Conservation (phyloP, 2,329 filamentous ascomycete genomes). For the Ceratocystis colombiana region DNA sequence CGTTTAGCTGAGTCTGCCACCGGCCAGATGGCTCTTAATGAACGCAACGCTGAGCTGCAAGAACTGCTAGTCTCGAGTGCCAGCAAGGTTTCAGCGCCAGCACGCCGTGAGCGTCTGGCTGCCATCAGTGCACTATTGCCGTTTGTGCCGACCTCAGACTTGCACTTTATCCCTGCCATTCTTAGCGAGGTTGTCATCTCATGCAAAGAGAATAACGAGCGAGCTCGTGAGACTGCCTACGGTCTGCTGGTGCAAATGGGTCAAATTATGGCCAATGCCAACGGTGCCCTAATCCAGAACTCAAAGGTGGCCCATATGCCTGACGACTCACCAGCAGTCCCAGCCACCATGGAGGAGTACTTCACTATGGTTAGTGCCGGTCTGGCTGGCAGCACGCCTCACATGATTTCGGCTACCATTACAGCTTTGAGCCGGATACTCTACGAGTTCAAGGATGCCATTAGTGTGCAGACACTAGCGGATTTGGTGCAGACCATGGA, state of each 20-base stretch:
- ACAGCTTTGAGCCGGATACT: constrained; percentile 88
- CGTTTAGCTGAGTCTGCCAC: constrained; percentile 71
- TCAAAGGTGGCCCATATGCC: constrained; percentile 82
- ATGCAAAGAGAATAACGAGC: constrained; percentile 96
- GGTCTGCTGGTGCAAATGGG: constrained; percentile 84
- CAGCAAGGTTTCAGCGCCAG: constrained; percentile 77
- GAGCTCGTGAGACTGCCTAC: constrained; percentile 79
- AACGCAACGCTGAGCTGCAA: constrained; percentile 71
- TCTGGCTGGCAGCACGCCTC: constrained; percentile 80
- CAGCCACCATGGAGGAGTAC: constrained; percentile 83
- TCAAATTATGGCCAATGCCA: constrained; percentile 57
- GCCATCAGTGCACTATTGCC: constrained; percentile 74
- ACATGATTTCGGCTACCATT: constrained; percentile 97
- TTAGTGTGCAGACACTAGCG: constrained; percentile 59
- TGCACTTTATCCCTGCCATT: constrained; percentile 88
- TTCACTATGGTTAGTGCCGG: constrained; percentile 98
- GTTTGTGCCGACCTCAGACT: constrained; percentile 62
- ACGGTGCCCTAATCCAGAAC: constrained; percentile 69
- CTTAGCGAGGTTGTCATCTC: constrained; percentile 91
- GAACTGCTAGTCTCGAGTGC: constrained; percentile 66
- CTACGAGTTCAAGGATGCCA: constrained; percentile 70
- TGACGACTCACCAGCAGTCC: constrained; percentile 61
- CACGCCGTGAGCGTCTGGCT: constrained; percentile 72
- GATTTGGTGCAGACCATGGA: constrained; percentile 93
- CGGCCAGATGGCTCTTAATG: constrained; percentile 63